Base-by-base conservation (phyloP, 1,139 yeast genomes). In the Casaregolazyma suthepensis region DNA sequence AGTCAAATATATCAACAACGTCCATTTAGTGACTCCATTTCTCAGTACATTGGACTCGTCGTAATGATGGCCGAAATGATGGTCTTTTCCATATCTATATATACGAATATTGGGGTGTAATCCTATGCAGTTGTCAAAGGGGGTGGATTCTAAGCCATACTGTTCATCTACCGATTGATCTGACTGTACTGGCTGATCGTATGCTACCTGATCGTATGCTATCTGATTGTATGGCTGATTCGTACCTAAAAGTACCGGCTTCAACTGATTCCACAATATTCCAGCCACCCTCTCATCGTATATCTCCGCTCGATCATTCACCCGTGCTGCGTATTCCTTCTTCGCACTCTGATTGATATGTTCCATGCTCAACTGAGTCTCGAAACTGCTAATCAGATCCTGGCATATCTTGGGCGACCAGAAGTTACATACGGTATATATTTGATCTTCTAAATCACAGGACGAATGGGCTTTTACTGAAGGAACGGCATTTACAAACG, bases 11-110 rank as follows among this genome's bases (percentile, higher is more conserved):
- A 83, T 71, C 47, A 83, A 69, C 37, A 83, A 65, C 0, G 88
- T 83, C 87, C 87, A 82, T 56, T 71, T 74, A 0, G 87, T 82
- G 12, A 56, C 63, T 1, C 81, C 81, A 52, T 60, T 57, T 5
- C 66, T 59, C 45, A 77, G 75, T 4, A 56, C 55, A 1, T 81
- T 85, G 10, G 81, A 73, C 48, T 82, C 87, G 60, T 83, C 88
- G 60, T 81, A 82, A 63, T 83, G 87, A 57, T 78, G 75, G 4
- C 81, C 84, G 60, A 83, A 83, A 64, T 77, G 81, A 56, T 83
- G 86, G 0, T 86, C 87, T 55, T 75, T 73, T 4, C 66, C 63
- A 63, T 83, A 83, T 50, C 87, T 62, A 62, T 83, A 83, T 1
- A 82, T 68, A 43, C 88, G 63, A 17, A 83, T 65, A 56, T 82